A percentile compares a stretch with the other conserved stretches of the same genome.
These are phyloP conservation scores for Nematodospora anomalae DNA, from an alignment of 1,139 yeast genomes.

Conservation along the genomic window DNA sequence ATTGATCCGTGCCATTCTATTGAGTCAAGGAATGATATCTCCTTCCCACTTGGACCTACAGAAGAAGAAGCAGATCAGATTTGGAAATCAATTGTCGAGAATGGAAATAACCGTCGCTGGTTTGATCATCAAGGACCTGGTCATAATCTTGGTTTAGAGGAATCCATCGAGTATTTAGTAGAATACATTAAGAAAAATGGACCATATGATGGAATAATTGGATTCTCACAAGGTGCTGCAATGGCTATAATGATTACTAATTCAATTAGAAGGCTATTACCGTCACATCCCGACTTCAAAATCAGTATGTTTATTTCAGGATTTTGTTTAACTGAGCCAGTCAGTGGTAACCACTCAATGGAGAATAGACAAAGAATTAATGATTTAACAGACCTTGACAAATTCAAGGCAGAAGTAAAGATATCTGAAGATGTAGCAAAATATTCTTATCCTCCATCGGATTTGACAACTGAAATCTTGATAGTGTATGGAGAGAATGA, in stretches of 20 bases:
- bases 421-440: constrained; percentile 19
- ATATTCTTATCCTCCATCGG: constrained; percentile 21
- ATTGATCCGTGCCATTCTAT: constrained; percentile 37
- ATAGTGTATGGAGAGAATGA: constrained; percentile 36
- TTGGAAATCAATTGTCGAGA: constrained; percentile 38
- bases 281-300: constrained; percentile 43
- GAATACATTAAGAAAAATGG: constrained; percentile 65
- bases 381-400: constrained; percentile 23
- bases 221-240: constrained; percentile 95
- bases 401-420: constrained; percentile 21
- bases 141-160: constrained; percentile 36
- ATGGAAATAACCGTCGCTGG: constrained; percentile 55
- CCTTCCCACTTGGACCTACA: constrained; percentile 28
- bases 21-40: constrained; percentile 26
- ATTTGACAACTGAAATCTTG: constrained; percentile 24
- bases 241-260: constrained; percentile 61
- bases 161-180: constrained; percentile 42
- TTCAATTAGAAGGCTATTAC: constrained; percentile 37
- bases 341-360: constrained; percentile 5
- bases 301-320: constrained; percentile 55
- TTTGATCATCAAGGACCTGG: constrained; percentile 29
- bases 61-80: constrained; percentile 26
- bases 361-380: constrained; percentile 21
- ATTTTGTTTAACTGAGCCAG: constrained; percentile 52
- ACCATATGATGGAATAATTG: constrained; percentile 85